A percentile compares a stretch with the other conserved stretches of the same genome.
Evolutionary conservation across 768 basidiomycete genomes (phyloP).

Genomic region (Suillus subluteus): DNA sequence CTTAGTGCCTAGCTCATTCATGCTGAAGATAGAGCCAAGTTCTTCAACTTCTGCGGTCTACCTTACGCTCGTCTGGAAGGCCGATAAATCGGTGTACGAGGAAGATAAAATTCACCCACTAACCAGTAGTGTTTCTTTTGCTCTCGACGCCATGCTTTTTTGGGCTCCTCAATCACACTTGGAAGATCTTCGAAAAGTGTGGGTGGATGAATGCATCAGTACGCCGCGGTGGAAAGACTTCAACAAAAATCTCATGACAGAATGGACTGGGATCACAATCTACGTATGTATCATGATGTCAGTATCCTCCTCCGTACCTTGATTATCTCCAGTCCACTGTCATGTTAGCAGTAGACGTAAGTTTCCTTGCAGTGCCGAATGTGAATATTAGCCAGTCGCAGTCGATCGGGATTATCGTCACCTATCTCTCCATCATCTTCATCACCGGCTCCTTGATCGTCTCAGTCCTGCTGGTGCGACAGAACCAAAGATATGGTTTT

Average conservation of each 20-base stretch:
- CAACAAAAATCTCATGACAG: constrained; percentile 43
- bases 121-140: not conserved
- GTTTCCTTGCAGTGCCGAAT: constrained; percentile 21
- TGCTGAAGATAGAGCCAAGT: constrained; percentile 10
- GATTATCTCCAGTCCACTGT: constrained; percentile 12
- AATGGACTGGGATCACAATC: constrained; percentile 53
- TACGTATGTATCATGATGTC: constrained; percentile 39
- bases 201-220: constrained; percentile 46
- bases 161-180: constrained; percentile 49
- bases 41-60: constrained; percentile 13
- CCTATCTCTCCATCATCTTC: constrained; percentile 41
- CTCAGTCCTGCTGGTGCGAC: constrained; percentile 39
- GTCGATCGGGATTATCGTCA: constrained; percentile 33
- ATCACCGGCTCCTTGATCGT: constrained; percentile 39
- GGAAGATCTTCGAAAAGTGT: constrained; percentile 42
- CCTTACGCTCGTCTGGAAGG: constrained; percentile 7
- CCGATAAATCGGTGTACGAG: constrained; percentile 9
- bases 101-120: not conserved
- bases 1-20: not conserved
- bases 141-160: constrained; percentile 39
- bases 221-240: constrained; percentile 42
- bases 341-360: constrained; percentile 17
- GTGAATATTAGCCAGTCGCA: constrained; percentile 24
- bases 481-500: constrained; percentile 34
- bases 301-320: not conserved